Conservation (phyloP, 768 basidiomycete species). For the Trametes maxima region DNA sequence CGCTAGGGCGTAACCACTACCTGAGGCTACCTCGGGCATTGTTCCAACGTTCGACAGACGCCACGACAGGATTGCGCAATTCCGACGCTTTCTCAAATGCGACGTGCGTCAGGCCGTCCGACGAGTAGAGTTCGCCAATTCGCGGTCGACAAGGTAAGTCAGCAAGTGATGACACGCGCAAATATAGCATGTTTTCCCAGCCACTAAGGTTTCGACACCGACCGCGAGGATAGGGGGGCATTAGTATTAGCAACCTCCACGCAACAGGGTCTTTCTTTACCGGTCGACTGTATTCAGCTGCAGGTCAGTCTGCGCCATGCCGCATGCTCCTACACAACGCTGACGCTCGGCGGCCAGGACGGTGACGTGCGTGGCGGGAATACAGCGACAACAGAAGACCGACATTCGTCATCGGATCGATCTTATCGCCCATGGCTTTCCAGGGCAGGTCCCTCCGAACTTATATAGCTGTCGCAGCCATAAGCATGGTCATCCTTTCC, state of each 20-base stretch:
- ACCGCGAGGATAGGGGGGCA: too few species aligned
- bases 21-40: too few species aligned
- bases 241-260: too few species aligned
- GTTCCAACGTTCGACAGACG: too few species aligned
- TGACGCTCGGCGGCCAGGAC: background rate
- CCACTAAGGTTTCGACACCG: background rate
- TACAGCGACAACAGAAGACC: background rate
- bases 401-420: slow-evolving; percentile 13
- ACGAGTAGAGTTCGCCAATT: background rate
- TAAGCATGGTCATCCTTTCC: slow-evolving; percentile 17
- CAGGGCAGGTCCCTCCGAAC: slow-evolving; percentile 16
- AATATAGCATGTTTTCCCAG: background rate
- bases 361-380: slow-evolving; percentile 1
- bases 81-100: too few species aligned
- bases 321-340: background rate
- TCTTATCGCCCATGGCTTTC: slow-evolving; percentile 14
- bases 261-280: too few species aligned
- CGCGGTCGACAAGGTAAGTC: background rate
- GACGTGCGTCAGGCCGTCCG: too few species aligned
- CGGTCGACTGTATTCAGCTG: too few species aligned
- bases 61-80: too few species aligned
- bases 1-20: too few species aligned
- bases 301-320: too few species aligned
- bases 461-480: slow-evolving; percentile 20
- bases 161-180: background rate